Evolutionary conservation across 345 rosid genomes (phyloP).

Genomic region (Eucalyptus tenuipes): DNA sequence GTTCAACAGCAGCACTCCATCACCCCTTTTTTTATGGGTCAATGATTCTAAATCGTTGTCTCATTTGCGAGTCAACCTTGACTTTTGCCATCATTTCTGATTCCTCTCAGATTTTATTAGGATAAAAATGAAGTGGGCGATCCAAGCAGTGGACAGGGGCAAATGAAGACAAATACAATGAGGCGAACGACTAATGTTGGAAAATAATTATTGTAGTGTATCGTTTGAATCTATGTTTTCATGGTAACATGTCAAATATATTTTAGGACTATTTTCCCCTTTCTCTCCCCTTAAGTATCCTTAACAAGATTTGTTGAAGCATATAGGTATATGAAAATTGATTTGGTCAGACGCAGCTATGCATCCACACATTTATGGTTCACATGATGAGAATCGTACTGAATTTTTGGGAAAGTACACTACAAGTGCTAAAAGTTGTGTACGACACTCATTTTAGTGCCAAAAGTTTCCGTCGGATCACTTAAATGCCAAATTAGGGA

Average conservation of each 20-base stretch:
- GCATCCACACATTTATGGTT: neutral
- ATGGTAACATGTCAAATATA: neutral
- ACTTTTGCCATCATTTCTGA: neutral
- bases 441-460: no score
- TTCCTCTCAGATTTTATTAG: neutral
- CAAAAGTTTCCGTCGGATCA: no score
- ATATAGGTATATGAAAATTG: neutral
- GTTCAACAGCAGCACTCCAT: neutral
- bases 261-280: neutral
- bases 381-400: neutral
- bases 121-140: neutral
- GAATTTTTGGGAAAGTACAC: neutral
- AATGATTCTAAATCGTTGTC: neutral
- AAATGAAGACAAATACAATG: neutral
- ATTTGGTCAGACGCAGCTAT: neutral
- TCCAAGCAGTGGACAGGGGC: neutral
- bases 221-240: neutral
- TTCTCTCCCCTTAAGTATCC: neutral
- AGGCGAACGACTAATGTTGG: neutral
- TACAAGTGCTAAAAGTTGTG: no score
- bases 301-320: neutral
- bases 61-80: neutral
- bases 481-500: no score
- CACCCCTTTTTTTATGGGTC: neutral
- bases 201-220: neutral